These are phyloP conservation scores for Phyllosticta paracitricarpa DNA, from an alignment of 2,329 filamentous ascomycete genomes.

Conservation along the genomic window DNA sequence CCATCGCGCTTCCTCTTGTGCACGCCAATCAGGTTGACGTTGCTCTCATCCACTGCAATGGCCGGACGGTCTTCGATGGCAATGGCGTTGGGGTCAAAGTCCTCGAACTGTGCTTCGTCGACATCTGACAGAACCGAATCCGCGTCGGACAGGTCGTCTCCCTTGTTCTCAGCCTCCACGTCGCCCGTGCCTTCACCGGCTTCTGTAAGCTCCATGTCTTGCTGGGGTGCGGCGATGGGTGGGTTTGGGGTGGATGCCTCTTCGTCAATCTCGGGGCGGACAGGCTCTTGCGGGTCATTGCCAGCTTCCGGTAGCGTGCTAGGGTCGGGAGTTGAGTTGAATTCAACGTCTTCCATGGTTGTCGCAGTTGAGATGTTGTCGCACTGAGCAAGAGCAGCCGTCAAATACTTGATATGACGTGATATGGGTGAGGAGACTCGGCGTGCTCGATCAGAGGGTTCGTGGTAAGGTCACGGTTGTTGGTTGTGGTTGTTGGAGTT, in stretches of 20 bases:
- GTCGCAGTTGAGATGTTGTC: not conserved
- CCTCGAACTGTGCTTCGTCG: conserved; percentile 55
- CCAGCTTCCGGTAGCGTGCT: conserved; percentile 36
- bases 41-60: conserved; percentile 51
- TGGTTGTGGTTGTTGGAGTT: not conserved
- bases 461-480: not conserved
- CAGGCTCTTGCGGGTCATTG: conserved; percentile 36
- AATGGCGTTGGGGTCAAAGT: conserved; percentile 52
- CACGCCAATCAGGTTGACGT: conserved; percentile 50
- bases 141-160: conserved; percentile 43
- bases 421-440: not conserved
- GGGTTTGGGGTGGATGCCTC: conserved; percentile 37
- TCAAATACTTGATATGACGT: not conserved
- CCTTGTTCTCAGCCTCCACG: conserved; percentile 27
- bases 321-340: conserved; percentile 30
- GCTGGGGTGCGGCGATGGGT: conserved; percentile 31
- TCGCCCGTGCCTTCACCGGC: conserved; percentile 27
- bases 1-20: conserved; percentile 57
- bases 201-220: conserved; percentile 37
- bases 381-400: not conserved
- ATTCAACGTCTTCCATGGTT: conserved; percentile 17
- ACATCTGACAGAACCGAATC: conserved; percentile 55
- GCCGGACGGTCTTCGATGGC: conserved; percentile 51
- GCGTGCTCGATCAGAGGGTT: not conserved
- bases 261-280: conserved; percentile 38